Evolutionary conservation across 768 basidiomycete genomes (phyloP).

Genomic region (Trametes punicea): DNA sequence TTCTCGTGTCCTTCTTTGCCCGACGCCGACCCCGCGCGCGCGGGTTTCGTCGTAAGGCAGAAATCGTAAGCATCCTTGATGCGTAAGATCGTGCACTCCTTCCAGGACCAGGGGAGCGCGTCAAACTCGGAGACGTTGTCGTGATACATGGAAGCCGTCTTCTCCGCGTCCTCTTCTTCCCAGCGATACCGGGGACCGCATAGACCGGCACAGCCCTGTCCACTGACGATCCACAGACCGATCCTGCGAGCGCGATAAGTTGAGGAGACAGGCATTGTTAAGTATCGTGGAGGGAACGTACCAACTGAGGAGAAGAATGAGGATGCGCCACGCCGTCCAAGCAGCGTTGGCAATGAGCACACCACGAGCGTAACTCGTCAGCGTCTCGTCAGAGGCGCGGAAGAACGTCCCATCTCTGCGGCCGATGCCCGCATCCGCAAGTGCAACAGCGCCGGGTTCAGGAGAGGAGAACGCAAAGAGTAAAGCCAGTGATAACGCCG

Average conservation of each 20-base stretch:
- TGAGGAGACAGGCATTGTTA: not conserved
- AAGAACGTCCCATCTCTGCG: conserved; percentile 77
- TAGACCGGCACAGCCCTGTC: conserved; percentile 73
- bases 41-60: conserved; percentile 51
- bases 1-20: conserved; percentile 30
- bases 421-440: conserved; percentile 45
- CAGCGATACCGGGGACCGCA: conserved; percentile 81
- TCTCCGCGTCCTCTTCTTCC: conserved; percentile 77
- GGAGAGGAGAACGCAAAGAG: conserved; percentile 62
- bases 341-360: conserved; percentile 76
- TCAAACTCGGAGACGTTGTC: conserved; percentile 44
- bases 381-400: conserved; percentile 52
- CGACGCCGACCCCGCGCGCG: conserved; percentile 35
- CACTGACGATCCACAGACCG: conserved; percentile 77
- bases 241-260: conserved; percentile 42
- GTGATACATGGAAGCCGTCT: conserved; percentile 48
- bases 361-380: conserved; percentile 76
- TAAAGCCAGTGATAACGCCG: conserved; percentile 68
- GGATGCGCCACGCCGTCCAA: conserved; percentile 74
- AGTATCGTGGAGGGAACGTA: conserved; percentile 23
- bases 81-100: conserved; percentile 62
- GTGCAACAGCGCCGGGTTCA: conserved; percentile 43
- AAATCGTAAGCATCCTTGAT: conserved; percentile 82
- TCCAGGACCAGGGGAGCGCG: conserved; percentile 77
- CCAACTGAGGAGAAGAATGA: conserved; percentile 72